phyloP scores from a whole-genome alignment of 768 basidiomycete species.

The Russula virescens region DNA sequence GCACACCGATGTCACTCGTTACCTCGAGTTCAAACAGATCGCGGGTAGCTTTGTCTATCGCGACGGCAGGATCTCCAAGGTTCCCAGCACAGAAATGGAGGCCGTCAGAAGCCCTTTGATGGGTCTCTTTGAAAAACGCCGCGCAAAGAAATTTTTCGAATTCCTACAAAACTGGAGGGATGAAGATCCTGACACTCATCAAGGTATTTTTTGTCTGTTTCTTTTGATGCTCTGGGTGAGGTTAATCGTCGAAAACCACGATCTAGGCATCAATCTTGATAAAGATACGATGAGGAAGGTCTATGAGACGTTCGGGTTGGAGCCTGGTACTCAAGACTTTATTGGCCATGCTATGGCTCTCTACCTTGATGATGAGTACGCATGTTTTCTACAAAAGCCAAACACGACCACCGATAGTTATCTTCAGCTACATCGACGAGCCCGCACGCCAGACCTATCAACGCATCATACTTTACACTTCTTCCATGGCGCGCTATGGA shows the following conservation, averaged over 20 bases:
- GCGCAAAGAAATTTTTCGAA: slow-evolving; percentile 98
- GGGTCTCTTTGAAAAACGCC: slow-evolving; percentile 98
- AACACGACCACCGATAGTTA: slow-evolving; percentile 1
- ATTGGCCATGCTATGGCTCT: slow-evolving; percentile 99
- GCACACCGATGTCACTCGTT: slow-evolving; percentile 96
- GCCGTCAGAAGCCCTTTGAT: slow-evolving; percentile 92
- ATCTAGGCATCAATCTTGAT: slow-evolving; percentile 78
- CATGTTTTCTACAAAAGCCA: slow-evolving; percentile 14
- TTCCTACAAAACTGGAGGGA: slow-evolving; percentile 96
- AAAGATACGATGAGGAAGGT: slow-evolving; percentile 88
- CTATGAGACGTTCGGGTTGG: slow-evolving; percentile 95
- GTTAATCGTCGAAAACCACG: neutral
- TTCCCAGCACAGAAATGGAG: slow-evolving; percentile 96
- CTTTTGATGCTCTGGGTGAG: neutral
- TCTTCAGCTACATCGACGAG: slow-evolving; percentile 81
- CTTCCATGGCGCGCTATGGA: slow-evolving; percentile 98
- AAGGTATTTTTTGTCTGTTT: slow-evolving; percentile 49
- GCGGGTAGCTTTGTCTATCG: slow-evolving; percentile 97
- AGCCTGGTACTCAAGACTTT: slow-evolving; percentile 97
- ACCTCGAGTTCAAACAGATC: slow-evolving; percentile 99
- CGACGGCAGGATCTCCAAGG: slow-evolving; percentile 95
- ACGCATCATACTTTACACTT: slow-evolving; percentile 94
- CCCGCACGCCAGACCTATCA: slow-evolving; percentile 87
- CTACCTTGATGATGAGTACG: slow-evolving; percentile 95
- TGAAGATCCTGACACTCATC: slow-evolving; percentile 92